A percentile compares a stretch with the other conserved stretches of the same genome.
phyloP scores from a whole-genome alignment of 441 rosid species.

The Omphalea diandra region DNA sequence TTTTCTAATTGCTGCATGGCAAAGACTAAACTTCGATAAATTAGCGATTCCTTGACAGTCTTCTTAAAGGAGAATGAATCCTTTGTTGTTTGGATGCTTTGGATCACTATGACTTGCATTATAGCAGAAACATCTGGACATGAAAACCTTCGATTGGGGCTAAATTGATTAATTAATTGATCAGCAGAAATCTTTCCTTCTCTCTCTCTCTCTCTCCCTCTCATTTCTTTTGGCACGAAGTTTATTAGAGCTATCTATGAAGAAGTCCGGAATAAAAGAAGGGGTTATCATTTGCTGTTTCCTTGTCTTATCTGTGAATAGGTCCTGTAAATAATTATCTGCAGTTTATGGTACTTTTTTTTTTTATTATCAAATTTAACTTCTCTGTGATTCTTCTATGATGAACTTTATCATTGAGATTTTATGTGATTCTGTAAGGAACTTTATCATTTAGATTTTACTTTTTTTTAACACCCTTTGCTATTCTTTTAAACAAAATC shows the following conservation, averaged over 20 bases:
- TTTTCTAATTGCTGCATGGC: background rate
- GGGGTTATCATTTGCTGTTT: background rate
- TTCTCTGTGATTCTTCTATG: too few relatives aligned
- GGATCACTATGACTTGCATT: background rate
- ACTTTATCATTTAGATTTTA: too few relatives aligned
- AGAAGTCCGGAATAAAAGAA: background rate
- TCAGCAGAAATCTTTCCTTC: background rate
- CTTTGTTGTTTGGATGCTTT: background rate
- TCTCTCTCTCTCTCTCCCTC: background rate
- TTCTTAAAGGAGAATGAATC: background rate
- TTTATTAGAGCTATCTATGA: background rate
- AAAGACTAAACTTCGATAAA: background rate
- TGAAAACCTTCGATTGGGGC: background rate
- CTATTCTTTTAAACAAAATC: too few relatives aligned
- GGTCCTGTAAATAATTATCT: conserved; percentile 3
- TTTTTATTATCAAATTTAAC: too few relatives aligned
- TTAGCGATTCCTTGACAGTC: background rate
- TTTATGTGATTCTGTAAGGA: too few relatives aligned
- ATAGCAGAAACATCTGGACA: background rate
- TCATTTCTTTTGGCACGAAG: background rate
- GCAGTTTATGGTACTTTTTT: too few relatives aligned
- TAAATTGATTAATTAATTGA: background rate
- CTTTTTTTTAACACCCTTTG: too few relatives aligned
- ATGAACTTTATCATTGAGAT: too few relatives aligned
- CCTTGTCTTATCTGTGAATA: too few relatives aligned